Percentiles rank a stretch among this genome's conserved stretches.
These are phyloP conservation scores for Psidium guajava DNA, from an alignment of 345 rosid species.

Conservation along the genomic window DNA sequence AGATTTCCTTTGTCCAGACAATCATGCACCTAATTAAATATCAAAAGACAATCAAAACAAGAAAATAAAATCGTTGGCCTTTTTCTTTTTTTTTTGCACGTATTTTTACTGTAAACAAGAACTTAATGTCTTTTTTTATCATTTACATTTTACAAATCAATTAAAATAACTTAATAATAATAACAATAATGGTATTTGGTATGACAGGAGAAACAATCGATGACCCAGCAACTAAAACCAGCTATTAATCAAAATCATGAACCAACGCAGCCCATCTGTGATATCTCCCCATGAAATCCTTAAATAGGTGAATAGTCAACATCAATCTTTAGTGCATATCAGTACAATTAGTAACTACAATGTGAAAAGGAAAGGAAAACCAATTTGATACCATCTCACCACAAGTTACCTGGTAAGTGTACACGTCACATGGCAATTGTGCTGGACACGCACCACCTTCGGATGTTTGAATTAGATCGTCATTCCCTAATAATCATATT, in stretches of 20 bases:
- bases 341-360: neutral
- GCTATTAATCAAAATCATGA: neutral
- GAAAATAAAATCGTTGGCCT: neutral
- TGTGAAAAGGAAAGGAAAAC: neutral
- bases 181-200: neutral
- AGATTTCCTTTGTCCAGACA: slow-evolving; percentile 42
- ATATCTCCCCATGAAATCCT: neutral
- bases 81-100: neutral
- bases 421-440: neutral
- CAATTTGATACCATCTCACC: neutral
- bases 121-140: neutral
- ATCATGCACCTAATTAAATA: slow-evolving; percentile 34
- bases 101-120: neutral
- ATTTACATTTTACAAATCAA: neutral
- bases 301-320: neutral
- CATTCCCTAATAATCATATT: slow-evolving; percentile 22
- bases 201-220: neutral
- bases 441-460: neutral
- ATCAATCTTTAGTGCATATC: neutral
- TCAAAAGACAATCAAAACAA: neutral
- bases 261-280: neutral
- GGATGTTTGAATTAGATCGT: slow-evolving; percentile 6
- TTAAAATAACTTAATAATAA: neutral
- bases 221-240: neutral
- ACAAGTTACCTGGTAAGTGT: slow-evolving; percentile 18